Evolutionary conservation across 1,284 basidiomycete species (phyloP).

Genomic region (Boletus mariae): DNA sequence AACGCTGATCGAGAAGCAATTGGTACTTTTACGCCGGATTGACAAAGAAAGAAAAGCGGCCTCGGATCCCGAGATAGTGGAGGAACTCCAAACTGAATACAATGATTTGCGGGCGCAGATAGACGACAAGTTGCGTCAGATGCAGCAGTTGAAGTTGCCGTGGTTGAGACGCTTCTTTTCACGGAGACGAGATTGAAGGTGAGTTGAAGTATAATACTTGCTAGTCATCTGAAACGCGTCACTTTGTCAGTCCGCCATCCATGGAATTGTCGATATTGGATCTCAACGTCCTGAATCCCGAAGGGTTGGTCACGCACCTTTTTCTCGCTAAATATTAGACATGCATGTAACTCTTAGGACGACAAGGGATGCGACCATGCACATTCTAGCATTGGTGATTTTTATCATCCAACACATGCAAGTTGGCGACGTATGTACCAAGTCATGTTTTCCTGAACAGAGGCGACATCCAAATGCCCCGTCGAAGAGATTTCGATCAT

Average conservation of each 20-base stretch:
- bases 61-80: neutral
- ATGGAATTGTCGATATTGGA: neutral
- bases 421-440: too few species aligned
- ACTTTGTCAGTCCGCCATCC: neutral
- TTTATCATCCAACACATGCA: too few species aligned
- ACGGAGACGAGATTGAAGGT: neutral
- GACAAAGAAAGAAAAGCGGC: conserved; percentile 3
- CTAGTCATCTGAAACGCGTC: neutral
- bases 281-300: neutral
- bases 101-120: conserved; percentile 5
- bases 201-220: neutral
- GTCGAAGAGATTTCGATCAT: too few species aligned
- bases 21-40: conserved; percentile 4
- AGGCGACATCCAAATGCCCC: too few species aligned
- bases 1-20: neutral
- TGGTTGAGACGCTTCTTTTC: conserved; percentile 2
- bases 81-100: conserved; percentile 11
- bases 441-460: too few species aligned
- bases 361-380: too few species aligned
- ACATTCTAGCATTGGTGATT: too few species aligned
- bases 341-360: neutral
- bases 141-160: conserved; percentile 14
- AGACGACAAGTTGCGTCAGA: conserved; percentile 10
- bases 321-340: neutral
- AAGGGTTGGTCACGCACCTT: neutral